Conservation (phyloP, 2,329 filamentous ascomycete species). For the Fonsecaea multimorphosa region DNA sequence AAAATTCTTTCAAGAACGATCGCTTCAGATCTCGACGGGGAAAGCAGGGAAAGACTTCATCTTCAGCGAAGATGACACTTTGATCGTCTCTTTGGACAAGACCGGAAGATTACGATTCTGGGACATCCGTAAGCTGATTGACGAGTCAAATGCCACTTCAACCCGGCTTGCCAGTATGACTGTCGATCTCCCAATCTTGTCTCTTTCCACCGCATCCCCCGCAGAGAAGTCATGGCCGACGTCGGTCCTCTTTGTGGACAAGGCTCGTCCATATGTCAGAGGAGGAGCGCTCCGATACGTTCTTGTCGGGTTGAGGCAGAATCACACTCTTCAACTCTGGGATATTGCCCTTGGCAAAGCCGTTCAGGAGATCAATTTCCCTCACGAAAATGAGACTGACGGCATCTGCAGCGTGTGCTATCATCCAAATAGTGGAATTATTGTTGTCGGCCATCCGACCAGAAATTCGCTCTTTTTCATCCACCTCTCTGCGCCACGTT, state of each 20-base stretch:
- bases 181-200: constrained; percentile 84
- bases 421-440: constrained; percentile 88
- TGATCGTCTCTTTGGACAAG: constrained; percentile 95
- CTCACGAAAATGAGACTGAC: constrained; percentile 93
- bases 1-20: constrained; percentile 82
- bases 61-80: constrained; percentile 94
- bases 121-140: constrained; percentile 83
- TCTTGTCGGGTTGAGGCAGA: constrained; percentile 98
- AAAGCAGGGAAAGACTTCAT: constrained; percentile 98
- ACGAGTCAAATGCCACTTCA: constrained; percentile 54
- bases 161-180: constrained; percentile 65
- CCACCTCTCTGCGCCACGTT: constrained; percentile 91
- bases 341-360: constrained; percentile 93
- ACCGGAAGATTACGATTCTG: constrained; percentile 96
- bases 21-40: constrained; percentile 91
- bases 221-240: constrained; percentile 96
- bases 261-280: constrained; percentile 90
- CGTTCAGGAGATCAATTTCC: constrained; percentile 95
- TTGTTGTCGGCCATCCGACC: constrained; percentile 93
- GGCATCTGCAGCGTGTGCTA: constrained; percentile 98
- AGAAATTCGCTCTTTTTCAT: constrained; percentile 98
- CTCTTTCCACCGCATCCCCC: constrained; percentile 82
- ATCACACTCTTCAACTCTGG: constrained; percentile 98
- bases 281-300: constrained; percentile 90
- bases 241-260: constrained; percentile 94